phyloP scores from a whole-genome alignment of 345 rosid species.

The Odontarrhena argentea region DNA sequence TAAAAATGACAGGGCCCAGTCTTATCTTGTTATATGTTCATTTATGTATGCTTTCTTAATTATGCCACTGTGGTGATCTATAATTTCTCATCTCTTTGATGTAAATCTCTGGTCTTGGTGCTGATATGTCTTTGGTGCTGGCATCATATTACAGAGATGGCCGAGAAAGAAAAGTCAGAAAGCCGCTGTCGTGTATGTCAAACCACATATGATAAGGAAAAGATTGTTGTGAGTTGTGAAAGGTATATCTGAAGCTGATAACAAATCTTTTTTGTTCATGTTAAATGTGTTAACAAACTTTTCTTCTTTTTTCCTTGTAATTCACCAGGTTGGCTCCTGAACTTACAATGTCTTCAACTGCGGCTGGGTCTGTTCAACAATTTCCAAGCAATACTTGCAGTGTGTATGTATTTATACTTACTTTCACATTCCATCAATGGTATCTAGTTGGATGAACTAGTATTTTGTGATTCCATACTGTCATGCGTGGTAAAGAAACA shows the following conservation, averaged over 20 bases:
- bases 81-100: background rate
- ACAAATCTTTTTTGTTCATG: background rate
- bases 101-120: conserved; percentile 14
- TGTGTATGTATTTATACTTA: conserved; percentile 64
- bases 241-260: conserved; percentile 49
- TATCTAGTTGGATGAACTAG: conserved; percentile 19
- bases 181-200: conserved; percentile 98
- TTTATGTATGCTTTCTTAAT: background rate
- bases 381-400: conserved; percentile 91
- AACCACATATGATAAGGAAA: conserved; percentile 83
- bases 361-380: conserved; percentile 78
- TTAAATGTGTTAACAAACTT: background rate
- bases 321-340: conserved; percentile 63
- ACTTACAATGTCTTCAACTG: conserved; percentile 73
- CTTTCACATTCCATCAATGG: background rate
- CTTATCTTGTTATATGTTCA: conserved; percentile 6
- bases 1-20: background rate
- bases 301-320: background rate
- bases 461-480: conserved; percentile 47
- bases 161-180: conserved; percentile 84
- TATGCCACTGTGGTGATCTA: background rate
- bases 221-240: conserved; percentile 81
- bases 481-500: conserved; percentile 96
- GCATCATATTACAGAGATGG: conserved; percentile 97
- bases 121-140: conserved; percentile 98